These are phyloP conservation scores for Globisporangium alternatum DNA, from an alignment of 352 stramenopile species.

Conservation along the genomic window DNA sequence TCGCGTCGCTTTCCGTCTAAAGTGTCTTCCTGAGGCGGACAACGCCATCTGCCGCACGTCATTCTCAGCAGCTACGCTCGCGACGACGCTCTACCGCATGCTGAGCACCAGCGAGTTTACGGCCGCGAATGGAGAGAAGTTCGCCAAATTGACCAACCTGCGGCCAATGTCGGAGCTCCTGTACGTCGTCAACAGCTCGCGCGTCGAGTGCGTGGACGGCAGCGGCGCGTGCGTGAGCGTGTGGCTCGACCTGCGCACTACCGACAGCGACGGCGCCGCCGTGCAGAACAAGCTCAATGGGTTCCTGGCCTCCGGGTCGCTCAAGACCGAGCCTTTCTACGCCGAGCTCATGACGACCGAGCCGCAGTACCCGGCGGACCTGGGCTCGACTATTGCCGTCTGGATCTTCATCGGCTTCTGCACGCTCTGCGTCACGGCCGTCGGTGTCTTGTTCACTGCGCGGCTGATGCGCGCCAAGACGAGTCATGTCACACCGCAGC, in stretches of 20 bases:
- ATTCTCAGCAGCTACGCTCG: constrained; percentile 41
- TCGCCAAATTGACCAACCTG: constrained; percentile 31
- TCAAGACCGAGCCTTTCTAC: constrained; percentile 44
- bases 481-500: constrained; percentile 41
- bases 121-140: constrained; percentile 32
- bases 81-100: constrained; percentile 52
- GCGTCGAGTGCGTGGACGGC: constrained; percentile 24
- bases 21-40: constrained; percentile 22
- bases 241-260: constrained; percentile 40
- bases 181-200: constrained; percentile 57
- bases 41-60: constrained; percentile 32
- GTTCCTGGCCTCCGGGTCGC: constrained; percentile 41
- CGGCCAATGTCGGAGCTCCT: constrained; percentile 34
- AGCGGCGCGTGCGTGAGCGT: constrained; percentile 34
- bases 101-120: constrained; percentile 36
- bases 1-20: constrained; percentile 38
- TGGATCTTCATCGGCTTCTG: constrained; percentile 68
- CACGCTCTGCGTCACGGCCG: constrained; percentile 25
- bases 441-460: constrained; percentile 30
- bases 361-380: constrained; percentile 34
- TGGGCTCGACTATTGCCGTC: constrained; percentile 45
- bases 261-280: constrained; percentile 11
- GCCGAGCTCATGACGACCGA: constrained; percentile 38
- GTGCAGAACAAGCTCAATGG: constrained; percentile 53
- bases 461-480: constrained; percentile 34